Evolutionary conservation across 352 stramenopile genomes (phyloP).

Genomic region (Globisporangium acanthophoron): DNA sequence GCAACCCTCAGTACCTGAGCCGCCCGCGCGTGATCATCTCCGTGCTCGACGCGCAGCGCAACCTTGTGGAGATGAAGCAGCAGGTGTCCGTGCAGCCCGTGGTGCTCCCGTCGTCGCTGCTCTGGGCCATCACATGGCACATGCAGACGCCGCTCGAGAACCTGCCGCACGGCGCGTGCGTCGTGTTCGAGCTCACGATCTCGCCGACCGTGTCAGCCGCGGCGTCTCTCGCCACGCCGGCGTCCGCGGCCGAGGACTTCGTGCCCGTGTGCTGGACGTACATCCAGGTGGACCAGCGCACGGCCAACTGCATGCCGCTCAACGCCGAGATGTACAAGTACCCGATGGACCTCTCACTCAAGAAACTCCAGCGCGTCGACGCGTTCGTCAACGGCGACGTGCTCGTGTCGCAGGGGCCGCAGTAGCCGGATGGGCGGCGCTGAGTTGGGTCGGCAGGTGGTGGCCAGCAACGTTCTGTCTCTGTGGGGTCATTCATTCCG

Average conservation of each 20-base stretch:
- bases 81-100: slow-evolving; percentile 69
- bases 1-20: slow-evolving; percentile 40
- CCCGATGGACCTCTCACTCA: slow-evolving; percentile 67
- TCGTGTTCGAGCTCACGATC: slow-evolving; percentile 65
- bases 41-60: slow-evolving; percentile 54
- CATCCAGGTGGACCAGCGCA: slow-evolving; percentile 76
- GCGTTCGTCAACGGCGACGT: slow-evolving; percentile 74
- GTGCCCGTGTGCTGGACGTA: slow-evolving; percentile 80
- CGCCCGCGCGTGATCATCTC: slow-evolving; percentile 67
- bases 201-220: slow-evolving; percentile 22
- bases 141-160: slow-evolving; percentile 93
- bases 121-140: slow-evolving; percentile 90
- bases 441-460: too few species aligned
- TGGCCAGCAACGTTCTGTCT: too few species aligned
- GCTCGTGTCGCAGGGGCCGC: slow-evolving; percentile 53
- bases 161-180: slow-evolving; percentile 63
- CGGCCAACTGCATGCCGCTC: slow-evolving; percentile 57
- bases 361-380: slow-evolving; percentile 64
- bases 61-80: slow-evolving; percentile 74
- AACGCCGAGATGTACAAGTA: slow-evolving; percentile 85
- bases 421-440: slow-evolving; percentile 6
- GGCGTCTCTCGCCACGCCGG: slow-evolving; percentile 11
- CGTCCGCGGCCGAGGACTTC: slow-evolving; percentile 35
- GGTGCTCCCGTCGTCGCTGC: slow-evolving; percentile 40
- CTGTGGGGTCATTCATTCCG: background rate